phyloP scores from a whole-genome alignment of 1,139 yeast genomes.

The Yamadazyma dendronema region DNA sequence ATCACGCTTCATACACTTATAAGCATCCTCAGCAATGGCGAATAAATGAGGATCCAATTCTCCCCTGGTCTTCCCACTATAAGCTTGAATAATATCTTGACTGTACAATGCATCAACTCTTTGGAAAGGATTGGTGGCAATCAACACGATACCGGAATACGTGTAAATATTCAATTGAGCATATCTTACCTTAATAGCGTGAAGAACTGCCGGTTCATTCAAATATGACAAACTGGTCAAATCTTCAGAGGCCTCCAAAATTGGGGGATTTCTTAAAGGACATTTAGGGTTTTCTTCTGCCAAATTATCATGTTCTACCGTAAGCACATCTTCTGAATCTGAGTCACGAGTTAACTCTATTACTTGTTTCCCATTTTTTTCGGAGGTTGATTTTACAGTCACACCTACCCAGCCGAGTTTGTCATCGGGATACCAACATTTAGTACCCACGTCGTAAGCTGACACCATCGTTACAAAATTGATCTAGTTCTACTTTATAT shows the following conservation, averaged over 20 bases:
- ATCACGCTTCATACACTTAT: slow-evolving; percentile 87
- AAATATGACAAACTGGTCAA: slow-evolving; percentile 86
- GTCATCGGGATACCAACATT: slow-evolving; percentile 95
- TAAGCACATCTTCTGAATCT: slow-evolving; percentile 48
- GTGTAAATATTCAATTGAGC: slow-evolving; percentile 89
- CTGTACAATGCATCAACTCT: slow-evolving; percentile 88
- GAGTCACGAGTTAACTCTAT: slow-evolving; percentile 63
- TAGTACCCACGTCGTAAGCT: slow-evolving; percentile 45
- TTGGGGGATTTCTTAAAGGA: slow-evolving; percentile 89
- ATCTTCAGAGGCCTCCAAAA: slow-evolving; percentile 92
- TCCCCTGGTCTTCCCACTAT: slow-evolving; percentile 89
- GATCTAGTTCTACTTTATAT: slow-evolving; percentile 1
- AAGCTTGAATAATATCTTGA: slow-evolving; percentile 88
- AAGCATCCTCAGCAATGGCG: slow-evolving; percentile 99
- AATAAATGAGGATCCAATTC: slow-evolving; percentile 95
- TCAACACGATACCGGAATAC: slow-evolving; percentile 93
- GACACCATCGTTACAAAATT: slow-evolving; percentile 16
- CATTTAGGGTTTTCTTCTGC: slow-evolving; percentile 52
- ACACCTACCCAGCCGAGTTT: slow-evolving; percentile 91
- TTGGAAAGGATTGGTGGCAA: slow-evolving; percentile 96
- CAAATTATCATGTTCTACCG: slow-evolving; percentile 51
- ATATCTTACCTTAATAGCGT: slow-evolving; percentile 88
- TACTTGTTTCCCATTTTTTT: slow-evolving; percentile 40
- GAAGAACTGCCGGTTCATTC: slow-evolving; percentile 95
- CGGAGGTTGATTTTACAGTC: slow-evolving; percentile 57